Percentiles rank a stretch among this genome's conserved stretches.
phyloP scores from a whole-genome alignment of 2,329 filamentous ascomycete species.

The Calonectria henricotiae region DNA sequence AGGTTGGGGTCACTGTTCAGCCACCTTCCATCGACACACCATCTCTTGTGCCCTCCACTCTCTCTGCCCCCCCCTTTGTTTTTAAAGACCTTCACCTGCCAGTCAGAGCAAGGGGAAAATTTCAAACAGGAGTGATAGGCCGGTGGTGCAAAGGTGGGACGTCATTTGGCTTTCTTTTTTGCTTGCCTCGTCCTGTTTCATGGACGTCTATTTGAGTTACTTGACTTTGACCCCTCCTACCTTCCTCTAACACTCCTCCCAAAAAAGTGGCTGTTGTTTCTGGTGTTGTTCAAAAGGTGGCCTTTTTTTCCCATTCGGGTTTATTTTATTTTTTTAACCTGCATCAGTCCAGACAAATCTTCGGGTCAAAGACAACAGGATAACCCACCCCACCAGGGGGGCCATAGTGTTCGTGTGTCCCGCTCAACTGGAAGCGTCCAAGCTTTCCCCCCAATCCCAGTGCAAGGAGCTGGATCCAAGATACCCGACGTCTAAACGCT shows the following conservation, averaged over 20 bases:
- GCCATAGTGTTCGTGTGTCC: neutral
- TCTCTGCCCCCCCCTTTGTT: neutral
- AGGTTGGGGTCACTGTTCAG: slow-evolving; percentile 9
- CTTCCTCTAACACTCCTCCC: neutral
- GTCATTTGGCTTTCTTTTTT: neutral
- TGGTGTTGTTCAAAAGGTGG: slow-evolving; percentile 13
- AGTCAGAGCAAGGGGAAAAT: neutral
- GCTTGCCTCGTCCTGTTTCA: neutral
- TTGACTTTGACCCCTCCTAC: neutral
- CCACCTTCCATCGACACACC: slow-evolving; percentile 14
- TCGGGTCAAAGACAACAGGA: neutral
- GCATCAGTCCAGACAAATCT: slow-evolving; percentile 7
- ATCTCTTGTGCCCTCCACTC: neutral
- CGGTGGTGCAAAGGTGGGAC: neutral
- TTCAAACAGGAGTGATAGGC: slow-evolving; percentile 2
- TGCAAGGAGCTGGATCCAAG: neutral
- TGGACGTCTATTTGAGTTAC: neutral
- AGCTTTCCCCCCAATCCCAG: slow-evolving; percentile 8
- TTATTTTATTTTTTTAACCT: neutral
- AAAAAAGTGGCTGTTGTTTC: slow-evolving; percentile 7
- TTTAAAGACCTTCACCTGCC: neutral
- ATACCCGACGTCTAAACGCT: neutral
- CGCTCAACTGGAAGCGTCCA: slow-evolving; percentile 4
- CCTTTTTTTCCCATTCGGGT: neutral
- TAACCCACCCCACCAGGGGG: slow-evolving; percentile 19